Evolutionary conservation across 352 stramenopile genomes (phyloP), one percentile per base, ranked within the genome.

Genomic region (Phytophthora hybrid): DNA sequence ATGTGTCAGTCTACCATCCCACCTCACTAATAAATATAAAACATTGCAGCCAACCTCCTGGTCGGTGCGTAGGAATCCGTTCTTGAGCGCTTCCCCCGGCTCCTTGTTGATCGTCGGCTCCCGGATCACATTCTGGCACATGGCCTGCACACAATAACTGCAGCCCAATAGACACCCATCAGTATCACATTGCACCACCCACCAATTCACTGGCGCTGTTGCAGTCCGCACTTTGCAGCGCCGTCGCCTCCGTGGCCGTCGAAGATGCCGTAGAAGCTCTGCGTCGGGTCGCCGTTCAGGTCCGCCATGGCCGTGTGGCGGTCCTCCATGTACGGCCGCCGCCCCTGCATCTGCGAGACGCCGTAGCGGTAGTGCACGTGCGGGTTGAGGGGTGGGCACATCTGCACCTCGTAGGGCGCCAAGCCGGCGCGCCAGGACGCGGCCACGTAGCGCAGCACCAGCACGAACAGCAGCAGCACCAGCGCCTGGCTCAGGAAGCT

Each of bases 261-360:
- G 76, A 98, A 98, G 58, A 98, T 85, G 44, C 89, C 94, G 69
- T 98, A 98, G 54, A 98, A 97, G 56, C 90, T 96, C 66, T 92
- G 80, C 55, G 85, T 87, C 5, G 84, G 59, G 76, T 97, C 88
- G 29, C 88, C 90, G 32, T 95, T 94, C 29, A 97, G 74, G 21
- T 93, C 84, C 1, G 82, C 81, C 49, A 94, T 78, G 9, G 87
- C 92, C 18, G 81, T 88, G 82, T 97, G 88, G 31, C 91, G 79
- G 71, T 98, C 93, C 63, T 98, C 93, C 92, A 98, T 98, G 78
- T 98, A 98, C 67, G 89, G 89, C 4, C 93, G 77, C 47, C 89
- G 79, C 26, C 90, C 87, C 79, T 94, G 70, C 87, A 96, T 95
- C 68, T 96, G 88, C 56, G 89, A 83, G 31, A 96, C 77, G 26